These are phyloP conservation scores for Colletotrichum gloeosporioides DNA, from an alignment of 2,329 filamentous ascomycete species.

Conservation along the genomic window DNA sequence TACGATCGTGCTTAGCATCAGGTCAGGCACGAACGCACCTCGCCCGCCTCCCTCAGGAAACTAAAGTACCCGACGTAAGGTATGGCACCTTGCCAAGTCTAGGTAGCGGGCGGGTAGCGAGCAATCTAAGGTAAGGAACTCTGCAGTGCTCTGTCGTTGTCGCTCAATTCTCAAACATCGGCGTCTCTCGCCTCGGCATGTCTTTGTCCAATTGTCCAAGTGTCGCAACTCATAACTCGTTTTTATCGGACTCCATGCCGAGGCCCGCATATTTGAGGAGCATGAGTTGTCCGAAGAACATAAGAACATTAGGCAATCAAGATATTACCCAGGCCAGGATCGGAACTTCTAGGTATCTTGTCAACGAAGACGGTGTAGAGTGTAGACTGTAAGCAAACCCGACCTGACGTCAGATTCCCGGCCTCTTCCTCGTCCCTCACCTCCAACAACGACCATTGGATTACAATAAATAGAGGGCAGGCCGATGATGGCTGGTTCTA, in stretches of 20 bases:
- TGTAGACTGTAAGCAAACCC: not conserved
- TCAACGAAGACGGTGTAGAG: not conserved
- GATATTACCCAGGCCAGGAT: not conserved
- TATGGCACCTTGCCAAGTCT: not conserved
- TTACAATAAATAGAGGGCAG: not conserved
- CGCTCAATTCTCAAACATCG: not conserved
- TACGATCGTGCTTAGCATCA: not conserved
- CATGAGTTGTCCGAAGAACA: not conserved
- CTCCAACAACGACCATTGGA: not conserved
- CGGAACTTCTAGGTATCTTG: not conserved
- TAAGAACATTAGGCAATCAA: not conserved
- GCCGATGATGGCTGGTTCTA: not conserved
- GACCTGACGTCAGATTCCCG: not conserved
- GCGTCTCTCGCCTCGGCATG: not conserved
- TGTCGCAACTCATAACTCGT: not conserved
- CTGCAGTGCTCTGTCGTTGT: not conserved
- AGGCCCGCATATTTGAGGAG: not conserved
- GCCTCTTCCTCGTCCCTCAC: not conserved
- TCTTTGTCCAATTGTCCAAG: not conserved
- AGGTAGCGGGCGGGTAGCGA: not conserved
- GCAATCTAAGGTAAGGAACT: not conserved
- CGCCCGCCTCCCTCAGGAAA: not conserved
- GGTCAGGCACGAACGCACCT: not conserved
- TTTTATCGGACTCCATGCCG: not conserved
- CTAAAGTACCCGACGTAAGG: too few species aligned